Conservation (phyloP, 768 basidiomycete species). For the Paxillus rubicundulus region DNA sequence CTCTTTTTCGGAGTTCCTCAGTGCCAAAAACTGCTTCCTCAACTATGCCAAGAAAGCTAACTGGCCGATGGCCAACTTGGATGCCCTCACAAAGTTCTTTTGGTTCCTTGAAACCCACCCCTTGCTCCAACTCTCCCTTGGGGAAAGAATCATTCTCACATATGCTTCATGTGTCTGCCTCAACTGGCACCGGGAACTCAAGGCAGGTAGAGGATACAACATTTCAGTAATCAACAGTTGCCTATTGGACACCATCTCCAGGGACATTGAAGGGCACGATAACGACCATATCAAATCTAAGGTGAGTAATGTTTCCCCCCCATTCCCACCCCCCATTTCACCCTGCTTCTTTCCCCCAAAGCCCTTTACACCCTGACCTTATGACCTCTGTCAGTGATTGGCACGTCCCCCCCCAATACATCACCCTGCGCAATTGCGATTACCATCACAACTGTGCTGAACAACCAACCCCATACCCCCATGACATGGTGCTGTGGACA, state of each 20-base stretch:
- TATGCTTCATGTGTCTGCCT: background rate
- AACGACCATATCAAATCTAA: too few species aligned
- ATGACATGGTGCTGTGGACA: too few species aligned
- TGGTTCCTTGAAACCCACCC: constrained; percentile 9
- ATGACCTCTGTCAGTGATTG: too few species aligned
- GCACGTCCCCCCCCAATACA: too few species aligned
- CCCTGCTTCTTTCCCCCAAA: too few species aligned
- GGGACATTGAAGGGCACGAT: too few species aligned
- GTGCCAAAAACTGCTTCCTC: constrained; percentile 13
- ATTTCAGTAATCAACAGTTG: background rate
- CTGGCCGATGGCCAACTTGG: background rate
- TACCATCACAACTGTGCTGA: too few species aligned
- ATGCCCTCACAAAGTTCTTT: constrained; percentile 4
- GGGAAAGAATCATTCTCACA: background rate
- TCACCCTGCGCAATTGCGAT: too few species aligned
- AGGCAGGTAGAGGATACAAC: background rate
- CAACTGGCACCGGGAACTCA: constrained; percentile 7
- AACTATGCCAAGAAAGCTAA: background rate
- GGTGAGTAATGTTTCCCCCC: too few species aligned
- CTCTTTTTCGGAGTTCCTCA: constrained; percentile 7
- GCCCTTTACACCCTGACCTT: too few species aligned
- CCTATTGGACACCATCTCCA: background rate
- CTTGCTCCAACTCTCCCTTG: fast-evolving
- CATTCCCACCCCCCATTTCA: too few species aligned
- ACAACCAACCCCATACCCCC: too few species aligned